Evolutionary conservation across 805 yeast species (phyloP).

Genomic region (Starmerella tilneyi): DNA sequence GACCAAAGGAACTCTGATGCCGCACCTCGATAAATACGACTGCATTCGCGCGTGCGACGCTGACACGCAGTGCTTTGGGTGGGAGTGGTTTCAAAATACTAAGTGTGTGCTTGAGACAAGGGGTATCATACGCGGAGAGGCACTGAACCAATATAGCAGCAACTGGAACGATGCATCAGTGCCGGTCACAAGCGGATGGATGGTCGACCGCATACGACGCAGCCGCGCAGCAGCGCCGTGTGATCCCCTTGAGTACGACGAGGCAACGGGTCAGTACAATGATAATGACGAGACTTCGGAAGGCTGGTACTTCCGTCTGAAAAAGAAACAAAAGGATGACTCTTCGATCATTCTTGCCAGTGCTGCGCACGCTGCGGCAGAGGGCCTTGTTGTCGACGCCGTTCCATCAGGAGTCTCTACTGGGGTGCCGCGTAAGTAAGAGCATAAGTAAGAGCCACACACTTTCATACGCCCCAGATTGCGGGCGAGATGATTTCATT

Average conservation of each 20-base stretch:
- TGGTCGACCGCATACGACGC: slow-evolving; percentile 29
- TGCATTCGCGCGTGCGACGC: slow-evolving; percentile 16
- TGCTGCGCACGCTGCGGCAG: neutral
- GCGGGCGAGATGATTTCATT: too few relatives aligned
- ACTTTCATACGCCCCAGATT: too few relatives aligned
- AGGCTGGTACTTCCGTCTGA: slow-evolving; percentile 9
- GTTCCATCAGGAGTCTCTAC: slow-evolving; percentile 1
- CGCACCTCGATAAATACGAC: slow-evolving; percentile 16
- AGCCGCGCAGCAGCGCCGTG: slow-evolving; percentile 23
- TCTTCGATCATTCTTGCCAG: neutral
- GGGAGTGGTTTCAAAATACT: slow-evolving; percentile 18
- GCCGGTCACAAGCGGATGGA: slow-evolving; percentile 27
- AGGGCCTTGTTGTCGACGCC: neutral
- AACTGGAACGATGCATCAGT: neutral
- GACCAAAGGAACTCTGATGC: slow-evolving; percentile 9
- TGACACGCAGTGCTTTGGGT: slow-evolving; percentile 18
- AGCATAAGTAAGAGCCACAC: too few relatives aligned
- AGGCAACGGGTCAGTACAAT: neutral
- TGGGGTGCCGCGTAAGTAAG: too few relatives aligned
- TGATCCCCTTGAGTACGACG: slow-evolving; percentile 21
- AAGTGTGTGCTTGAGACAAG: slow-evolving; percentile 17
- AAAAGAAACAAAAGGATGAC: neutral
- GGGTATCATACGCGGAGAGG: slow-evolving; percentile 18
- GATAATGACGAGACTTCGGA: slow-evolving; percentile 6
- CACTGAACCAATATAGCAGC: slow-evolving; percentile 11